Evolutionary conservation across 441 rosid genomes (phyloP), one percentile per base, ranked within the genome.

Genomic region (Omphalea diandra): DNA sequence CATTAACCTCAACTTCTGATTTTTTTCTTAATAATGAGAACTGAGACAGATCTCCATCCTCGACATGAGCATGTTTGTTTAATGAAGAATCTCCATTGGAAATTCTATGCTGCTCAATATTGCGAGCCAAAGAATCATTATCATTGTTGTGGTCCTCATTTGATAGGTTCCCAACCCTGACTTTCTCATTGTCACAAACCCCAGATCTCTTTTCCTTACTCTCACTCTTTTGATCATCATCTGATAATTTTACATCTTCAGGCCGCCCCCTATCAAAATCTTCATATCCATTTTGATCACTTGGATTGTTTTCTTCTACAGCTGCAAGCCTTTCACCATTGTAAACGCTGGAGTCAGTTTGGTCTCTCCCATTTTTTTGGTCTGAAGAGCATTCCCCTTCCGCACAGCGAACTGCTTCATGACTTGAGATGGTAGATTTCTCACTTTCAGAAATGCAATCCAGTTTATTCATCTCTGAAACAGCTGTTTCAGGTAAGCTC

Each of bases 371-470:
- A 63, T 49, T 74, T 47, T 24, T 76, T 65, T 69, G 76, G 57
- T 60, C 65, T 20, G 56, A 27, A 26, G 77, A 76, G 67, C 44
- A 32, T 60, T 71, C 85, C 4, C 58, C 72, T 0, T 75, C 53
- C 53, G 78, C 66, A 32, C 76, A 80, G 80, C 63, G 71, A 73
- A 12, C 61, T 11, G 65, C 74, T 60, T 43, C 81, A 17, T 74
- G 81, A 72, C 55, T 69, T 27, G 81, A 73, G 68, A 77, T 69
- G 65, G 68, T 80, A 35, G 86, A 78, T 73, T 75, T 81, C 55
- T 71, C 64, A 72, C 29, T 72, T 72, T 80, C 70, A 59, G 83
- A 73, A 77, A 40, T 71, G 61, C 26, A 69, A 67, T 69, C 72
- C 5, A 18, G 65, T 40, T 73, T 72, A 54, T 64, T 73, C 36